Base-by-base conservation (phyloP, 2,329 filamentous ascomycete species). In the Venturia oleaginea region DNA sequence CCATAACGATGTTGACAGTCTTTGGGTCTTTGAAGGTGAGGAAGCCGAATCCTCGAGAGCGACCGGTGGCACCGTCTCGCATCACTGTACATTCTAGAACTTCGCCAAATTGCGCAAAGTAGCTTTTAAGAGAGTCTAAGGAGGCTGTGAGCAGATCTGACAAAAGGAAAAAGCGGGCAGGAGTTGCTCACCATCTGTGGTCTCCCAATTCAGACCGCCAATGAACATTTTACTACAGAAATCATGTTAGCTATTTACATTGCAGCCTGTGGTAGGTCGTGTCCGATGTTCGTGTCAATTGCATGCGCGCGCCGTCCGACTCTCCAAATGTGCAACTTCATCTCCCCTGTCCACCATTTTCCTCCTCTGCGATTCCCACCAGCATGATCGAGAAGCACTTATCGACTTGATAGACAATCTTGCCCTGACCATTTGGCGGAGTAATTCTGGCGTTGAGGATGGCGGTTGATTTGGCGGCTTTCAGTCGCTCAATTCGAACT, bases 11-110 rank as follows among this genome's bases (percentile, higher is more conserved):
- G 75, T 99, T 99, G 69, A 99, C 94, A 4, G 91, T 96, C 79
- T 96, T 96, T 59, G 94, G 89, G 73, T 99, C 94, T 74, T 91
- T 95, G 82, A 99, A 99, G 0, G 94, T 99, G 67, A 99, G 82
- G 78, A 99, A 99, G 37, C 94, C 94, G 71, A 99, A 99, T 30
- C 94, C 94, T 77, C 94, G 86, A 37, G 94, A 97, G 67, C 94
- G 87, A 54, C 94, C 94, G 11, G 92, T 96, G 61, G 90, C 89
- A 67, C 92, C 92, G 77, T 99, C 94, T 68, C 94, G 86, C 94
- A 99, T 99, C n/a, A 99, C 94, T 19, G 94, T 99, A 75, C 94
- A 97, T 79, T 99, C 94, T 37, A 93, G 84, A 55, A 99, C 94
- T 75, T 99, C 94, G 66, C 94, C 94, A 74, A 96, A 99, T 71